Evolutionary conservation across 495 filamentous ascomycete species (phyloP), one percentile per base, ranked within the genome.

Genomic region (Coniosporium apollinis): DNA sequence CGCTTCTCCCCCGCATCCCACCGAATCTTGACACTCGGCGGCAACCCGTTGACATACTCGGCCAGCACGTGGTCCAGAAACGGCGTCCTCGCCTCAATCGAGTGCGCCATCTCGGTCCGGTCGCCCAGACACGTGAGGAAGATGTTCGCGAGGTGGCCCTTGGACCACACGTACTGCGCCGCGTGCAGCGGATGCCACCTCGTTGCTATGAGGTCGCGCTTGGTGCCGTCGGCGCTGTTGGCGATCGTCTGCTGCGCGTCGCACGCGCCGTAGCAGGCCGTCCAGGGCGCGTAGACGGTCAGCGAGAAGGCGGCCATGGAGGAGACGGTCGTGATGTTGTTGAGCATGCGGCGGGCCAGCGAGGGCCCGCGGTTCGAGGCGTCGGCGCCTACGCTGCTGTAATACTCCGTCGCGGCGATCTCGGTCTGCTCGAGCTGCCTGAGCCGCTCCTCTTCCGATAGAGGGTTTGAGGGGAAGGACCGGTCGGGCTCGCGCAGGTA

Each of bases 121-220:
- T 72, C 65, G 17, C 64, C 64, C 0, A 65, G 45, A 34, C 47
- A 59, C 0, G 59, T 54, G 1, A 69, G 57, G 10, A 67, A 40
- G 14, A 55, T 45, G 45, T 64, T 66, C 19, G 57, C 37, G 1
- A 72, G 44, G 14, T 48, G 29, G 5, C 36, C 45, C 31, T 58
- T 65, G 11, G 22, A 46, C 51, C 53, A 68, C 6, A 64, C 34
- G 38, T 68, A 69, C 32, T 55, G 35, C 0, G 65, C 43, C 1
- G 63, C 40, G 43, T 70, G 59, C n/a, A 70, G 43, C 1, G 64
- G 58, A 41, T 70, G 67, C 66, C 65, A 69, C 19, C 47, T 50
- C 1, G 42, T 37, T 5, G 8, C n/a, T n/a, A 67, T 64, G 1
- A 48, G 44, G 8, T 43, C 31, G 5, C 48, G 48, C 1, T 43